These are phyloP conservation scores for Selaginella moellendorffii DNA, from an alignment of 75 land plant species.

Conservation along the genomic window DNA sequence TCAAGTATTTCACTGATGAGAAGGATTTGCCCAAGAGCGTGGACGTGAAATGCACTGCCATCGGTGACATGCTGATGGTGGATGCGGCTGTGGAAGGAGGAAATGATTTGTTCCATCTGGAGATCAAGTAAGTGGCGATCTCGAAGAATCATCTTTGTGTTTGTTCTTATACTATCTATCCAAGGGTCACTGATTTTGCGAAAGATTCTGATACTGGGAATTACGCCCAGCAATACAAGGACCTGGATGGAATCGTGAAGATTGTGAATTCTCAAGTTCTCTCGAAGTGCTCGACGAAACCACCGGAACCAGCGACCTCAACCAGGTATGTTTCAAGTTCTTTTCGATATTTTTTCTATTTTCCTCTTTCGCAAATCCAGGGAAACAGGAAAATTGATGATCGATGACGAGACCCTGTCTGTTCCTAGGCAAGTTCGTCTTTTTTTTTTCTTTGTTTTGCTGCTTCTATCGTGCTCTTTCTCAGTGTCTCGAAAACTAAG, in stretches of 20 bases:
- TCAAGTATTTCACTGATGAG: slow-evolving; percentile 36
- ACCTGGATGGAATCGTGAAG: slow-evolving; percentile 41
- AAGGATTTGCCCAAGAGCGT: slow-evolving; percentile 34
- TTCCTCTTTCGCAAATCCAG: not conserved
- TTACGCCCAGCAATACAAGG: slow-evolving; percentile 45
- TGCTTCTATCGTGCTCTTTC: too few species aligned
- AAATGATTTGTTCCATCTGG: slow-evolving; percentile 39
- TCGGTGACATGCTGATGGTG: slow-evolving; percentile 44
- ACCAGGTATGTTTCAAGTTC: not conserved
- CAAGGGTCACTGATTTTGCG: slow-evolving; percentile 38
- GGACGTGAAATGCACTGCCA: slow-evolving; percentile 45
- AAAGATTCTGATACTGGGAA: slow-evolving; percentile 21
- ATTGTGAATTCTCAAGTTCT: slow-evolving; percentile 31
- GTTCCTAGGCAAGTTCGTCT: not conserved
- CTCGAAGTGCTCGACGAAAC: slow-evolving; percentile 8
- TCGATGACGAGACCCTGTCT: not conserved
- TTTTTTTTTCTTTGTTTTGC: too few species aligned
- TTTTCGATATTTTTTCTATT: not conserved
- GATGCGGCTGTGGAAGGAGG: slow-evolving; percentile 32
- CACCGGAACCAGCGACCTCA: too few species aligned
- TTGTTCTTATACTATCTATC: not conserved
- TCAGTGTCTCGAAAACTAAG: not conserved
- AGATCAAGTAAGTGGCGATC: slow-evolving; percentile 39
- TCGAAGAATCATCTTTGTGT: too few species aligned
- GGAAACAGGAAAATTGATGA: not conserved